Evolutionary conservation across 2,329 filamentous ascomycete species (phyloP).

Genomic region (Aciculosporium take): DNA sequence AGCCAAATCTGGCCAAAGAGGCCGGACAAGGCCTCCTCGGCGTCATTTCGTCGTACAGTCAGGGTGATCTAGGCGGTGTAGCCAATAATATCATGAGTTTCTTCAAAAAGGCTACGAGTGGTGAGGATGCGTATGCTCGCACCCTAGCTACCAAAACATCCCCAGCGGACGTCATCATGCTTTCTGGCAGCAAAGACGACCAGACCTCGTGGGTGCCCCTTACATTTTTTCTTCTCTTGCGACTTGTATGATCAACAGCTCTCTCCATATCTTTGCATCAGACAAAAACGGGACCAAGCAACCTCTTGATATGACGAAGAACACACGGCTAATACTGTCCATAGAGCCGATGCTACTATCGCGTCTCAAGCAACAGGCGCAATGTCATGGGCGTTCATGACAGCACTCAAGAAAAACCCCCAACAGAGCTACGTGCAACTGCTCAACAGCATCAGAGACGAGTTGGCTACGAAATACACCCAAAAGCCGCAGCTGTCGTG

Average conservation of each 20-base stretch:
- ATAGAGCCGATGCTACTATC: conserved; percentile 83
- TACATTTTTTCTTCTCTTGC: conserved; percentile 5
- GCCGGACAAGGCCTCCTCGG: conserved; percentile 49
- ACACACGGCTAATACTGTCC: neutral
- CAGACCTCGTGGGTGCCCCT: conserved; percentile 70
- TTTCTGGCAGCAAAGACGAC: conserved; percentile 90
- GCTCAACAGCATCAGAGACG: conserved; percentile 89
- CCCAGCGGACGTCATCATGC: conserved; percentile 92
- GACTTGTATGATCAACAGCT: too few relatives aligned
- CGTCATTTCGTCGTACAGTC: conserved; percentile 43
- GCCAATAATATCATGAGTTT: conserved; percentile 67
- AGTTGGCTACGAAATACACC: conserved; percentile 71
- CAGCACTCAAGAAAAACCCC: conserved; percentile 84
- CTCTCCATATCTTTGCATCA: neutral
- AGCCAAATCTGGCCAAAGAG: conserved; percentile 54
- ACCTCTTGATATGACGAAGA: neutral
- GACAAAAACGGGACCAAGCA: neutral
- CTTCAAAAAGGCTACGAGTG: conserved; percentile 76
- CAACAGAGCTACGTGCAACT: conserved; percentile 97
- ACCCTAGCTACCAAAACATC: conserved; percentile 81
- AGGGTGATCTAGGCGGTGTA: conserved; percentile 71
- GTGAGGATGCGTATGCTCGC: conserved; percentile 68
- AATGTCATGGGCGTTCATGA: conserved; percentile 97
- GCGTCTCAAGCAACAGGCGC: conserved; percentile 82
- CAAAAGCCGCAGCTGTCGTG: conserved; percentile 96